Conservation (phyloP, 805 yeast species). For the Myxozyma sirexii region DNA sequence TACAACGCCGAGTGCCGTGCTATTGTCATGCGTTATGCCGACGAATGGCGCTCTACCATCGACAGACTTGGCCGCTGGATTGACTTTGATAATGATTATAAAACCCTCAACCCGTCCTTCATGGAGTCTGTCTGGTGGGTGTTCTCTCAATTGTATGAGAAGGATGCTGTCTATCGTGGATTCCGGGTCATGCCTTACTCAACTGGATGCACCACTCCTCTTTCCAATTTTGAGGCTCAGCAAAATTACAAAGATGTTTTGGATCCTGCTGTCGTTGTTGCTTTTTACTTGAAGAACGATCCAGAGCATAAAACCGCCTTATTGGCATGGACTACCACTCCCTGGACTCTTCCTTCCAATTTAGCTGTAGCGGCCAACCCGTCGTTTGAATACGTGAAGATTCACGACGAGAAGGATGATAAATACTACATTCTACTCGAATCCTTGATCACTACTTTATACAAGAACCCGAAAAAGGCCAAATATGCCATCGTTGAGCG, state of each 20-base stretch:
- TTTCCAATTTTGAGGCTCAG: conserved; percentile 97
- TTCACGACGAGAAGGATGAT: conserved; percentile 84
- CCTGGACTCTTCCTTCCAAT: conserved; percentile 98
- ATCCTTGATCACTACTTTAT: conserved; percentile 74
- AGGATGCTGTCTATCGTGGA: conserved; percentile 90
- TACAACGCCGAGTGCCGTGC: conserved; percentile 94
- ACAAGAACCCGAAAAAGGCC: conserved; percentile 93
- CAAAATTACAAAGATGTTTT: conserved; percentile 95
- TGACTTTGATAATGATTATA: conserved; percentile 89
- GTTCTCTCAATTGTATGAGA: conserved; percentile 81
- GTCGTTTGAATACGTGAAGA: conserved; percentile 85
- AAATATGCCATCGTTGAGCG: conserved; percentile 81
- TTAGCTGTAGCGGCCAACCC: conserved; percentile 91
- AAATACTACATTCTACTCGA: conserved; percentile 83
- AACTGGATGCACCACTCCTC: conserved; percentile 94
- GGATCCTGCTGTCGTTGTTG: conserved; percentile 95
- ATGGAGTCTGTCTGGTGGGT: conserved; percentile 99
- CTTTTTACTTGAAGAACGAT: conserved; percentile 78
- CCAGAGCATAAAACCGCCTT: conserved; percentile 66
- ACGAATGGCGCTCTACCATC: conserved; percentile 90
- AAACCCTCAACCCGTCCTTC: conserved; percentile 86
- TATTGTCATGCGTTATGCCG: conserved; percentile 96
- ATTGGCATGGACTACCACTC: conserved; percentile 99
- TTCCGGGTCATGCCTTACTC: conserved; percentile 98
- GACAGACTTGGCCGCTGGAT: conserved; percentile 98